Evolutionary conservation across 176 grass and related monocot genomes (phyloP), one percentile per base, ranked within the genome.

Genomic region (Cenchrus purpureus): DNA sequence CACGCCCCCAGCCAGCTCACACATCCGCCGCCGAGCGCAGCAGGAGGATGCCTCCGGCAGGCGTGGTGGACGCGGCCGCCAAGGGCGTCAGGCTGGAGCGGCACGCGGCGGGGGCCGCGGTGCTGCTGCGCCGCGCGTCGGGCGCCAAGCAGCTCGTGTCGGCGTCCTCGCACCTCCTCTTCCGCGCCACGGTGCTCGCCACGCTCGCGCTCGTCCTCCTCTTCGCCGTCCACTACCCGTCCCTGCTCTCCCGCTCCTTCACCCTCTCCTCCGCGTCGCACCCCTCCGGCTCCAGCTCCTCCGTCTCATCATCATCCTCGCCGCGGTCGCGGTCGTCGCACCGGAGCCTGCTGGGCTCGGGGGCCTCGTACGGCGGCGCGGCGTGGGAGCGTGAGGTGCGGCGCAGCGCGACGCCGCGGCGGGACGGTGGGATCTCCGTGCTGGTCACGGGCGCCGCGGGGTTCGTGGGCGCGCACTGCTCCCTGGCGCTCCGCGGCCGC

Each of bases 401-500:
- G 51, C 66, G 85, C 7, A 92, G 89, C 61, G 93, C 95, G 0
- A 71, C 85, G 29, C 89, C 95, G 20, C 78, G 73, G 15, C 85
- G 87, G 54, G 88, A 76, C 69, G 76, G 67, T 1, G 95, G 87
- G 0, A 6, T 95, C 25, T 92, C 95, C 5, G 90, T 98, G n/a
- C 96, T 98, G 1, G 89, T 96, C 14, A 96, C 97, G 0, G 97
- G 97, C 12, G 97, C 94, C 0, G 94, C 91, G 3, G 94, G 97
- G 0, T 99, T 99, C 80, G 97, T 99, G 2, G 97, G 97, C 52
- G 31, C 77, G 32, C 97, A 99, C 84, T 99, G 94, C 86, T 84
- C 97, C 22, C 90, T 99, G 20, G 94, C 97, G 9, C 83, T 99
- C n/a, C 51, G 50, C 4, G 77, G 75, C 7, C 94, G 97, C 19